These are phyloP conservation scores for Hippophae rhamnoides DNA, from an alignment of 306 rosid species.

Conservation along the genomic window DNA sequence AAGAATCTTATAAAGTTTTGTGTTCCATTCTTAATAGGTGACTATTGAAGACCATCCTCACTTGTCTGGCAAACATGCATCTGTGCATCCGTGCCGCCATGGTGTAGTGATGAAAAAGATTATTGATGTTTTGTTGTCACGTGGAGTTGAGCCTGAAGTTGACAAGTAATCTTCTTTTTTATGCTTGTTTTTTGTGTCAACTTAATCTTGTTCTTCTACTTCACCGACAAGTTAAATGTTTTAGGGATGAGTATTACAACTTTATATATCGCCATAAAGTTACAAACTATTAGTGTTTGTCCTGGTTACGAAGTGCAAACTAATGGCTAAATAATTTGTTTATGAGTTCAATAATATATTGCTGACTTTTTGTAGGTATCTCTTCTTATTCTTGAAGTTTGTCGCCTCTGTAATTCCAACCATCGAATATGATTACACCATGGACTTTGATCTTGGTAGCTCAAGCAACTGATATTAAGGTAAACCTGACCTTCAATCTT, in stretches of 20 bases:
- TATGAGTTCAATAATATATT: not conserved
- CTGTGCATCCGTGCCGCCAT: constrained; percentile 92
- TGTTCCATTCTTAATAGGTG: constrained; percentile 29
- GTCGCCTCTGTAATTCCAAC: constrained; percentile 98
- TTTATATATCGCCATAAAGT: too few relatives aligned
- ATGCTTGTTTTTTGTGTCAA: not conserved
- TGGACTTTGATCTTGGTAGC: constrained; percentile 97
- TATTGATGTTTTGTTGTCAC: constrained; percentile 86
- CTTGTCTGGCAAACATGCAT: constrained; percentile 92
- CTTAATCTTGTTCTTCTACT: not conserved
- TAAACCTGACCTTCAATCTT: constrained; percentile 1
- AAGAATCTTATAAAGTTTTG: too few relatives aligned
- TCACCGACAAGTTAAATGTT: too few relatives aligned
- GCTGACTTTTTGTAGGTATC: constrained; percentile 47
- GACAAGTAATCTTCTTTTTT: constrained; percentile 47
- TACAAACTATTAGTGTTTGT: too few relatives aligned
- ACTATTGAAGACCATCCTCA: constrained; percentile 95
- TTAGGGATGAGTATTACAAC: too few relatives aligned
- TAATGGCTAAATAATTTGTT: too few relatives aligned
- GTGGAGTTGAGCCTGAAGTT: constrained; percentile 97
- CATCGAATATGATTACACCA: constrained; percentile 88
- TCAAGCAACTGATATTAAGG: constrained; percentile 54
- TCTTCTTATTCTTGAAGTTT: constrained; percentile 86
- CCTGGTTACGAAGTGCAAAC: too few relatives aligned
- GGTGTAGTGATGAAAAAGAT: constrained; percentile 98